phyloP scores from a whole-genome alignment of 768 basidiomycete genomes.

The Mrakia gelida region DNA sequence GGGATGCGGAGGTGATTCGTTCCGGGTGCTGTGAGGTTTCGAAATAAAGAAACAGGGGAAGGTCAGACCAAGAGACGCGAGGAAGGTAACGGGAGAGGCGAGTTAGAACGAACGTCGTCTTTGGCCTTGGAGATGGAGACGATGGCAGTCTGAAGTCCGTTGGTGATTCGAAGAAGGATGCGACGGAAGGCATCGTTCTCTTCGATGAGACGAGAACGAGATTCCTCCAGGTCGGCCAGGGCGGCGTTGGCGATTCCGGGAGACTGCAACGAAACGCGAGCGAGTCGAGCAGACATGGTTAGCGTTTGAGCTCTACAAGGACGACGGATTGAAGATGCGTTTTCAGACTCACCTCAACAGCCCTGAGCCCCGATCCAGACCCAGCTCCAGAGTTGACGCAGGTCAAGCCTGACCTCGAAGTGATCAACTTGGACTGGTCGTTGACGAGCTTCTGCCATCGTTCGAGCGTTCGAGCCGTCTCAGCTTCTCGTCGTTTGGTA shows the following conservation, averaged over 20 bases:
- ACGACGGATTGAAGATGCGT: neutral
- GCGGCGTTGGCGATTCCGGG: slow-evolving; percentile 45
- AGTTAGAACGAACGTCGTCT: neutral
- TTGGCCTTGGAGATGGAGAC: slow-evolving; percentile 41
- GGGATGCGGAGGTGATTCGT: slow-evolving; percentile 49
- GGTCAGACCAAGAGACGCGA: slow-evolving; percentile 52
- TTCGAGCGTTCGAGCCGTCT: slow-evolving; percentile 67
- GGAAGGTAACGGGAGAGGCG: slow-evolving; percentile 47
- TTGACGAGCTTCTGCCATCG: slow-evolving; percentile 70
- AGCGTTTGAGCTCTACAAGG: neutral
- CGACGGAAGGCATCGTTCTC: slow-evolving; percentile 63
- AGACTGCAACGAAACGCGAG: neutral
- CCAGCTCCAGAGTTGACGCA: slow-evolving; percentile 42
- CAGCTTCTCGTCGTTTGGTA: slow-evolving; percentile 75
- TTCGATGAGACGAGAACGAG: slow-evolving; percentile 57
- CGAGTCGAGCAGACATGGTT: neutral
- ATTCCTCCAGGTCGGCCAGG: slow-evolving; percentile 67
- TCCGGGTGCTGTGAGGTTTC: slow-evolving; percentile 49
- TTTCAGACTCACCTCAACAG: slow-evolving; percentile 20
- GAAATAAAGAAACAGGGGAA: slow-evolving; percentile 13
- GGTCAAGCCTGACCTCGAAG: slow-evolving; percentile 52
- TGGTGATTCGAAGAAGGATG: slow-evolving; percentile 59
- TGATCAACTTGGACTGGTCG: slow-evolving; percentile 58
- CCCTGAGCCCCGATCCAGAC: slow-evolving; percentile 1
- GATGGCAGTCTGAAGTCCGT: slow-evolving; percentile 54